Evolutionary conservation across 2,329 filamentous ascomycete genomes (phyloP), one percentile per base, ranked within the genome.

Genomic region (Cladorrhinum sp.): DNA sequence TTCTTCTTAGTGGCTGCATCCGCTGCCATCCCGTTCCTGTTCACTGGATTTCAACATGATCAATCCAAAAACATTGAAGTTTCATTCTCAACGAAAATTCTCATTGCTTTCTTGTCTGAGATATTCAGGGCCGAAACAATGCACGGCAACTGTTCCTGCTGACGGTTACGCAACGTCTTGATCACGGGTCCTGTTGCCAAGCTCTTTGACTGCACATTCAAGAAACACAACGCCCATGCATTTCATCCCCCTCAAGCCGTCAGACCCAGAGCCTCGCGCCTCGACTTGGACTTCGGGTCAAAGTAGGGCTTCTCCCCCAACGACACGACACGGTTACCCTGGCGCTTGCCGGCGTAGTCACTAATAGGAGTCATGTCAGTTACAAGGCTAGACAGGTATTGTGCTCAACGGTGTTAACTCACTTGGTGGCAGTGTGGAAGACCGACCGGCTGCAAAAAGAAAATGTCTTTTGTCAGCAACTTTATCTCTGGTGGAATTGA

Each of bases 261-360:
- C 46, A 59, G 51, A 51, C 64, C 65, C 16, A 71, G 65, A 16
- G 68, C 69, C 62, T 72, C 67, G 12, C 69, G 67, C 10, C 69
- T 66, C 8, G 69, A 72, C 56, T 64, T 62, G 46, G 68, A 69
- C 46, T 61, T 60, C 16, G 69, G 67, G 58, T 71, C 68, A 23
- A 66, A 71, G 63, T 66, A 71, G 6, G 70, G 69, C 63, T 69
- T 71, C 66, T 72, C 71, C 10, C 70, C 70, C 12, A 72, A 59
- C 18, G 67, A 70, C 2, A 73, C 71, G 8, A 71, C 70, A 5
- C 70, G 68, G 60, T 72, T 71, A 28, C 69, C 70, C 59, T 70
- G 65, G n/a, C 70, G 67, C 59, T 69, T 70, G 49, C 69, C 69
- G 12, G 21, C 30, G 55, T 72, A 71, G 62, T 72, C 69, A 36